These are phyloP conservation scores for Ceratobasidium sp. DNA, from an alignment of 1,284 basidiomycete species.

Conservation along the genomic window DNA sequence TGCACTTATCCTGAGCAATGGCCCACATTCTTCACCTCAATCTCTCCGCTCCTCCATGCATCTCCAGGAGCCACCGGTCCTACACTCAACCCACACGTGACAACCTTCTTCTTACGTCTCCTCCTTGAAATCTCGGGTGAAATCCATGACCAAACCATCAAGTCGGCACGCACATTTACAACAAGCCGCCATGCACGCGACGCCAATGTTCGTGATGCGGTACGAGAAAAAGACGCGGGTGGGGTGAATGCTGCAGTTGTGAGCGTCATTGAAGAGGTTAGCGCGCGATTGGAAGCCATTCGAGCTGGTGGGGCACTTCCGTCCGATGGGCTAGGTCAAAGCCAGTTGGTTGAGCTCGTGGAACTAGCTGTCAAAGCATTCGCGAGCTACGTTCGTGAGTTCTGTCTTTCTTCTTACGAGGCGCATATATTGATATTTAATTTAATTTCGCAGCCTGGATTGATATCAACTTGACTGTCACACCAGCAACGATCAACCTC, in stretches of 20 bases:
- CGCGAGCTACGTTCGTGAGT: conserved; percentile 93
- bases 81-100: conserved; percentile 82
- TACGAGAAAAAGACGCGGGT: conserved; percentile 87
- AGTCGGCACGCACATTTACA: conserved; percentile 81
- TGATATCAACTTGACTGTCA: conserved; percentile 96
- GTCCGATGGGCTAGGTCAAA: conserved; percentile 64
- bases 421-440: conserved; percentile 32
- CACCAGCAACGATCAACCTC: conserved; percentile 87
- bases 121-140: conserved; percentile 93
- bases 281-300: conserved; percentile 62
- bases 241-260: conserved; percentile 90
- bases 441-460: conserved; percentile 83
- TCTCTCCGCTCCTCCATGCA: conserved; percentile 80
- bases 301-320: conserved; percentile 62
- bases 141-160: conserved; percentile 91
- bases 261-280: conserved; percentile 78
- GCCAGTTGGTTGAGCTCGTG: conserved; percentile 81
- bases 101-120: conserved; percentile 88
- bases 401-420: not conserved
- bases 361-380: conserved; percentile 93
- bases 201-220: conserved; percentile 86
- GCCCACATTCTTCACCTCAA: conserved; percentile 83
- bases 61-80: conserved; percentile 59
- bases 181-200: conserved; percentile 82
- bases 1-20: conserved; percentile 88